Conservation (phyloP, 2,329 filamentous ascomycete genomes). For the Diaporthe sp. region DNA sequence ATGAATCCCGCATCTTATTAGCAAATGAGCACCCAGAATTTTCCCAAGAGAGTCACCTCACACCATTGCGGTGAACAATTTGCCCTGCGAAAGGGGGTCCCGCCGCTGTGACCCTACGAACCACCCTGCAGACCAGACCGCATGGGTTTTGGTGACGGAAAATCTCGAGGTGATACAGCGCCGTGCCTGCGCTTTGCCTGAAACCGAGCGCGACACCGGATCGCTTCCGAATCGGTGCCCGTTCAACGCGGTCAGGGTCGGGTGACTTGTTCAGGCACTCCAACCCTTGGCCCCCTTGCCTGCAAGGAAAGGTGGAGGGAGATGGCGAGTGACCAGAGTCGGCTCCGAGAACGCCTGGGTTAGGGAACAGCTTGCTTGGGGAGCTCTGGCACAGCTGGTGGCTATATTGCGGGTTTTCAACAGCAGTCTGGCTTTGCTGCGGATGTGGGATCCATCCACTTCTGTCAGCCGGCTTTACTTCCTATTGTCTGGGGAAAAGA, state of each 20-base stretch:
- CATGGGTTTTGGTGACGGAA: background rate
- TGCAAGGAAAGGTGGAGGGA: background rate
- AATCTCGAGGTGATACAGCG: constrained; percentile 11
- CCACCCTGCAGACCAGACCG: background rate
- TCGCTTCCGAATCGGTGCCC: constrained; percentile 16
- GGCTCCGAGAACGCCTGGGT: constrained; percentile 5
- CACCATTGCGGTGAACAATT: constrained; percentile 25
- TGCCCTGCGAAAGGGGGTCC: background rate
- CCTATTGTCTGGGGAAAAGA: constrained; percentile 25
- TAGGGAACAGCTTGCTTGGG: background rate
- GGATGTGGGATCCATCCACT: constrained; percentile 4
- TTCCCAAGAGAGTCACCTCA: background rate
- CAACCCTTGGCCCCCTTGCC: background rate
- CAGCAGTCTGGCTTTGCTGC: background rate
- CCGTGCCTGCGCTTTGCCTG: constrained; percentile 18
- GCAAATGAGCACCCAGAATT: background rate
- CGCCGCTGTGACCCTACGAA: background rate
- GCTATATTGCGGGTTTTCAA: background rate
- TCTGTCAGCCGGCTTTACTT: constrained; percentile 2
- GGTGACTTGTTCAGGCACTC: background rate
- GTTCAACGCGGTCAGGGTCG: constrained; percentile 7
- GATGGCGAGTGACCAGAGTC: background rate
- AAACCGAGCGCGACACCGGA: constrained; percentile 25
- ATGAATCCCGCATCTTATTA: constrained; percentile 1
- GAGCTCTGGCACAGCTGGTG: background rate